Conservation (phyloP, 225 moss, liverwort and hornwort genomes). For the Polytrichum formosum region DNA sequence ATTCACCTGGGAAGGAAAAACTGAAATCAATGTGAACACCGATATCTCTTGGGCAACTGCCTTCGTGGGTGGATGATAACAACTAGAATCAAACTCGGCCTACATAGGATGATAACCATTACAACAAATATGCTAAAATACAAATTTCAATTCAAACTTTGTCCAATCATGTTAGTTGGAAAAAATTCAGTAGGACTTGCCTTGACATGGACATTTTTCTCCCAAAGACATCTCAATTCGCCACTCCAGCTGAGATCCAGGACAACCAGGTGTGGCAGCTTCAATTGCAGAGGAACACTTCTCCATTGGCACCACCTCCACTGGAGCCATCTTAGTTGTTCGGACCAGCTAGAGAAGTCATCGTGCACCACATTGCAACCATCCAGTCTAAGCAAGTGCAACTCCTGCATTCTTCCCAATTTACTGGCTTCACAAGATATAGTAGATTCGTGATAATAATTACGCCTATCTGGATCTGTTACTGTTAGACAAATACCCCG, state of each 20-base stretch:
- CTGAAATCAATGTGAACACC: too few species aligned
- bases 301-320: background rate
- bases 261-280: conserved; percentile 4
- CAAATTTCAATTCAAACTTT: too few species aligned
- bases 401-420: conserved; percentile 9
- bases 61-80: too few species aligned
- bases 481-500: background rate
- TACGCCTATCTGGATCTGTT: background rate
- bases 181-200: background rate
- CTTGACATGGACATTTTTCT: background rate
- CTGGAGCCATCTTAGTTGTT: conserved; percentile 9
- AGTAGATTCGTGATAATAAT: too few species aligned
- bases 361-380: background rate
- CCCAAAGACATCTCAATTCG: conserved; percentile 7
- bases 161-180: too few species aligned
- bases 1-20: too few species aligned
- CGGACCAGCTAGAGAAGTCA: conserved; percentile 7
- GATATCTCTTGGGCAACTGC: too few species aligned
- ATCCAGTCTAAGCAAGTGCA: conserved; percentile 20
- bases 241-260: conserved; percentile 6
- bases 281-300: background rate
- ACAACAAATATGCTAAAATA: too few species aligned
- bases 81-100: too few species aligned
- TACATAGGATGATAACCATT: too few species aligned
- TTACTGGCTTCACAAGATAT: background rate